phyloP scores from a whole-genome alignment of 192 early-diverging fungal genomes.

The Umbelopsis ramanniana region DNA sequence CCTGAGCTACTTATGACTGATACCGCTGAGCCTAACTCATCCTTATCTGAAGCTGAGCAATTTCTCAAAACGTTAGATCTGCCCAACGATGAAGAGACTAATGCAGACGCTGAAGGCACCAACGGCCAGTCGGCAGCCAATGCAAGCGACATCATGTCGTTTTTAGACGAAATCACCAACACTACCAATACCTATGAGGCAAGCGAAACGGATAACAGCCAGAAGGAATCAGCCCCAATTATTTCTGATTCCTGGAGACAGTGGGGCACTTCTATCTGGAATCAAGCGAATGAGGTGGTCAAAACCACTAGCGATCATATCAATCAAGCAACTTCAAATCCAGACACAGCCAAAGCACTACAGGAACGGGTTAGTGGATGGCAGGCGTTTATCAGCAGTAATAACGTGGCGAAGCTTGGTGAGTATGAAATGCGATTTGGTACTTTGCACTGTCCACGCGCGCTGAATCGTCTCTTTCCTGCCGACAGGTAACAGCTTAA shows the following conservation, averaged over 20 bases:
- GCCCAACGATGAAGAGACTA: neutral
- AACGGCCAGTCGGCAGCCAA: conserved; percentile 14
- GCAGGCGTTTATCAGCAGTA: conserved; percentile 51
- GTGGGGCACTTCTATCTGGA: conserved; percentile 53
- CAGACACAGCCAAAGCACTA: conserved; percentile 44
- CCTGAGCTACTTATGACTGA: neutral
- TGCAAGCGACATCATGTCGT: conserved; percentile 42
- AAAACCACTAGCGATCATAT: conserved; percentile 60
- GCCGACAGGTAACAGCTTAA: conserved; percentile 50
- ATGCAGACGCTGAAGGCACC: conserved; percentile 12
- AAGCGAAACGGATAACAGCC: neutral
- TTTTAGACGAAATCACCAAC: conserved; percentile 40
- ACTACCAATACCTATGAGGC: neutral
- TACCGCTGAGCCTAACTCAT: neutral
- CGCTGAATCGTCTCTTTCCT: neutral
- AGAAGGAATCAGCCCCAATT: neutral
- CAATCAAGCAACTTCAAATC: conserved; percentile 50
- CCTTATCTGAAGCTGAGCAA: conserved; percentile 37
- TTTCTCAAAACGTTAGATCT: conserved; percentile 43
- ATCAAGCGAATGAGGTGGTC: conserved; percentile 58
- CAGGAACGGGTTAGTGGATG: conserved; percentile 53
- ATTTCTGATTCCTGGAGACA: conserved; percentile 33
- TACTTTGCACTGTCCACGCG: neutral
- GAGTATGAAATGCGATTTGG: neutral
- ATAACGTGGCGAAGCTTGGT: conserved; percentile 64